Base-by-base conservation (phyloP, 768 basidiomycete species). In the Daedalea quercina region DNA sequence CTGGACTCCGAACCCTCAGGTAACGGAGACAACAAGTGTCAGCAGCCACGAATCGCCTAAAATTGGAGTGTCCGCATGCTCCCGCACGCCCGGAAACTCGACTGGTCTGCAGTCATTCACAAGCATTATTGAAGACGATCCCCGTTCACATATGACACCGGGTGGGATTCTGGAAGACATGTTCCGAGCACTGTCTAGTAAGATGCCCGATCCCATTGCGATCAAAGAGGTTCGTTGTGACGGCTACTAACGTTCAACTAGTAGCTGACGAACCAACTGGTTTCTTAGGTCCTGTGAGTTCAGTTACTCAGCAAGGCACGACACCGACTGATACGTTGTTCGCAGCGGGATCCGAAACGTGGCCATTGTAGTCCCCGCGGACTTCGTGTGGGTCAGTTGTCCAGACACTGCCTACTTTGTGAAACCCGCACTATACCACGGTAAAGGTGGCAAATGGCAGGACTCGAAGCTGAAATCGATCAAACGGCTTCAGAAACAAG, bases 331-430 rank as follows among this genome's bases (percentile, higher is more conserved):
- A 26, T 45, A 45, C 23, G 7, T 47, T 9, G 3, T n/a, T 40
- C 34, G 17, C 13, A 49, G 47, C 2, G 41, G 26, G 15, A 43
- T 51, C 9, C 37, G 41, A 20, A 51, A 26, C 28, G 22, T 43
- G 13, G 22, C 3, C 23, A 33, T 43, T 9, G 41, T 51, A 8
- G 22, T 20, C 8, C 22, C 37, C 3, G 50, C 22, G 24, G 50
- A 51, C 3, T 43, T 51, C 25, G 41, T 51, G 15, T 51, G 50
- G 50, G 50, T 17, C 8, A 22, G 15, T n/a, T 51, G 50, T 31
- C 50, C 50, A 9, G 50, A 51, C 22, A 12, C 24, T 3, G 50
- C 40, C 2, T 43, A 23, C 22, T 42, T 51, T 23, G 50, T 43
- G 24, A 51, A 43, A 31, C 40, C 50, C 7, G 37, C 41, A 9